phyloP scores from a whole-genome alignment of 805 yeast genomes.

The Kurtzmaniella cleridarum region DNA sequence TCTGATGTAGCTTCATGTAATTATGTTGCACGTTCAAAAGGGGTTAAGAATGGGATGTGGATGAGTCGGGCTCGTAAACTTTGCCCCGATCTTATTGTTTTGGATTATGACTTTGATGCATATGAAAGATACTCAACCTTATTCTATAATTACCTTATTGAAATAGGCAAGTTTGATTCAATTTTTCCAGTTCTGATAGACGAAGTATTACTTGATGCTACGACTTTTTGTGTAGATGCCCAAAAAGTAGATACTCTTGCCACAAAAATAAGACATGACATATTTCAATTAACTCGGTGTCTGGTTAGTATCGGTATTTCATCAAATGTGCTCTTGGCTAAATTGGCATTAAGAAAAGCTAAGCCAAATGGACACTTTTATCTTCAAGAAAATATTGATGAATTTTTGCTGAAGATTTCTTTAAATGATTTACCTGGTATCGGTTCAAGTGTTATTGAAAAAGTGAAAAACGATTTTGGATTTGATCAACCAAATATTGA shows the following conservation, averaged over 20 bases:
- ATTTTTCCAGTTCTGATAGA: conserved; percentile 86
- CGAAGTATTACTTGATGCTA: conserved; percentile 77
- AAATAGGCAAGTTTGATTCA: conserved; percentile 37
- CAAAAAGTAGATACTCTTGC: conserved; percentile 17
- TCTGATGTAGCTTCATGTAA: conserved; percentile 92
- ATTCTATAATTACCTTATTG: conserved; percentile 57
- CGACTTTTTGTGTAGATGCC: conserved; percentile 19
- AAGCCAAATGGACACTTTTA: conserved; percentile 70
- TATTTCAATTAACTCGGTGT: conserved; percentile 48
- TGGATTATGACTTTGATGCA: conserved; percentile 69
- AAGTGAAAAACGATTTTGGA: conserved; percentile 32
- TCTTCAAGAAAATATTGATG: conserved; percentile 24
- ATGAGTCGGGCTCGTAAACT: conserved; percentile 53
- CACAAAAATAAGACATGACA: conserved; percentile 30
- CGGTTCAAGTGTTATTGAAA: conserved; percentile 47
- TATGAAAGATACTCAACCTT: conserved; percentile 62
- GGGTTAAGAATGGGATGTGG: conserved; percentile 92
- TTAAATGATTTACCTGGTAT: conserved; percentile 55
- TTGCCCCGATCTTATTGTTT: conserved; percentile 61
- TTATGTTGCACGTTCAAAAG: conserved; percentile 74
- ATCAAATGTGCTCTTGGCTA: conserved; percentile 68
- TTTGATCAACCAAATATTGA: background rate
- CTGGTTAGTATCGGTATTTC: conserved; percentile 80
- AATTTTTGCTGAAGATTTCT: conserved; percentile 30
- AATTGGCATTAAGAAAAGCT: conserved; percentile 64